Evolutionary conservation across 371 early-diverging fungal species (phyloP), one percentile per base, ranked within the genome.

Genomic region (Mucor lusitanicus): DNA sequence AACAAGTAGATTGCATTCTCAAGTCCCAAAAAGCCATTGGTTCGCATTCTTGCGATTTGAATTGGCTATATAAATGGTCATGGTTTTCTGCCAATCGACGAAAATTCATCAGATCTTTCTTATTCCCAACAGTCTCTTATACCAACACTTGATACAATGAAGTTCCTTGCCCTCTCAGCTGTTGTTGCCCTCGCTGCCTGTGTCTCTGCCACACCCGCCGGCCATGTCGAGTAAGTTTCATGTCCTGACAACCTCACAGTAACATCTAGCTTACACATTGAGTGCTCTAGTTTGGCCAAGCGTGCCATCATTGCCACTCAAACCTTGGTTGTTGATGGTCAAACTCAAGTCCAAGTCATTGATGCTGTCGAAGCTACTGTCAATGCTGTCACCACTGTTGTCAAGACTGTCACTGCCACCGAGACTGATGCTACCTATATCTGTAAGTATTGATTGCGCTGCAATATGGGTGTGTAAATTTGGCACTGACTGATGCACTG

Each of bases 151-250:
- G 2, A 37, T 37, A 37, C 37, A 28, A 70, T 70, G 70, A 70
- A 57, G 53, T 55, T 70, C n/a, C 11, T 70, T 17, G 23, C 58
- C 30, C 65, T 65, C n/a, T 50, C 65, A 27, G 61, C 62, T 30
- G 23, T 65, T 30, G 56, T 33, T 32, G 53, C 62, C 25, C 9
- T 56, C 19, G 65, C 50, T 4, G 44, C 58, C 56, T 23, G 32
- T 28, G 65, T 65, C n/a, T 37, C 62, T 7, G 70, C 70, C 19
- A 40, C 48, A 19, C 65, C 61, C 40, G 65, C 28, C 12, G 61
- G 58, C 6, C 70, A 70, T 25, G 50, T 65, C 27, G 46, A 57
- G 70, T 70, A 70, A 48, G 19, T 0, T 44, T 2, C 2, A 12
- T 37, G 17, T 7, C 44, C 19, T 44, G 17, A 44, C n/a, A n/a